A percentile compares a stretch with the other conserved stretches of the same genome.
These are phyloP conservation scores for Trametes maxima DNA, from an alignment of 768 basidiomycete species.

Conservation along the genomic window DNA sequence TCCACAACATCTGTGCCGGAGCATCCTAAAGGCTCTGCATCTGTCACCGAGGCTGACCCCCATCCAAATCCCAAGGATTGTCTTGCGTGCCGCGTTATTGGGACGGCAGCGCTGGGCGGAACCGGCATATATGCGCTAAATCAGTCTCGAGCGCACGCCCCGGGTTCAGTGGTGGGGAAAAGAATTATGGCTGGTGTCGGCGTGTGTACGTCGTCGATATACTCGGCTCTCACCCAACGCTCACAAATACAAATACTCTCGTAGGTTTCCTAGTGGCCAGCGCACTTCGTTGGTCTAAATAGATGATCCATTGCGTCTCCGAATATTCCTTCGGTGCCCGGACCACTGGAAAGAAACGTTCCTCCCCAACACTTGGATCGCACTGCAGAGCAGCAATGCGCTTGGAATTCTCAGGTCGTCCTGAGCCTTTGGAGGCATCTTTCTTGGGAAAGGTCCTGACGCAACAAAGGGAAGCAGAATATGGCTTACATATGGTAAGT, in stretches of 20 bases:
- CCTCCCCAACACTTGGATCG: too few species aligned
- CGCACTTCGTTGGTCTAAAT: slow-evolving; percentile 25
- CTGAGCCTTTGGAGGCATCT: too few species aligned
- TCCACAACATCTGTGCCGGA: background rate
- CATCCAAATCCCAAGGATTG: slow-evolving; percentile 47
- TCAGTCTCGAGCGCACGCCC: slow-evolving; percentile 62
- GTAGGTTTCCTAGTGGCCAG: slow-evolving; percentile 30
- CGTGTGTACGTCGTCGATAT: slow-evolving; percentile 47
- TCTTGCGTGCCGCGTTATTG: slow-evolving; percentile 69
- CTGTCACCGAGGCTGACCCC: background rate
- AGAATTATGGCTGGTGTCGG: slow-evolving; percentile 63
- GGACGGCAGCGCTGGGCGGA: slow-evolving; percentile 61
- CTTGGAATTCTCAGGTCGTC: too few species aligned
- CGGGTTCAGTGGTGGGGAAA: slow-evolving; percentile 63
- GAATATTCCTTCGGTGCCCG: background rate
- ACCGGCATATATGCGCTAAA: slow-evolving; percentile 70
- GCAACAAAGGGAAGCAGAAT: too few species aligned
- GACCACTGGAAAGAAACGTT: background rate
- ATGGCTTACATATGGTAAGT: too few species aligned
- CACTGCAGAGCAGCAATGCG: too few species aligned
- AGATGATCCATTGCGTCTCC: background rate
- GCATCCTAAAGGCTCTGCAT: background rate
- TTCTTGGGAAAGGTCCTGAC: too few species aligned
- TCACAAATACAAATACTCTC: background rate
- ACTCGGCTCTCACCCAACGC: too few species aligned